These are phyloP conservation scores for Trichoderma semiorbis DNA, from an alignment of 2,329 filamentous ascomycete genomes.

Conservation along the genomic window DNA sequence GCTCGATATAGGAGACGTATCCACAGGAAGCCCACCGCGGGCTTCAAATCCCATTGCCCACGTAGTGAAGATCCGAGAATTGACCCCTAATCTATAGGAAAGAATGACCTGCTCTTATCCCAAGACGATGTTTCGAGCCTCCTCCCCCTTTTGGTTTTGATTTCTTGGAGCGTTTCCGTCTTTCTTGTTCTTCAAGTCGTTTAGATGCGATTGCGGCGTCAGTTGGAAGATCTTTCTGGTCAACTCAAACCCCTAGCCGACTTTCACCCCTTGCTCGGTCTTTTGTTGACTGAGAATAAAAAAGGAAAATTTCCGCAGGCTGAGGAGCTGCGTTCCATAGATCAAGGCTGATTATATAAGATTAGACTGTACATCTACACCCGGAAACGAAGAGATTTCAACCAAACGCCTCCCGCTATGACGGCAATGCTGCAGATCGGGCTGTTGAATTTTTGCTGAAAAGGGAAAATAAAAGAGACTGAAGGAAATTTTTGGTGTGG, in stretches of 20 bases:
- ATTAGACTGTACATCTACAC: slow-evolving; percentile 54
- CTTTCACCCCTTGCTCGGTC: slow-evolving; percentile 16
- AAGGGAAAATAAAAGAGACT: slow-evolving; percentile 28
- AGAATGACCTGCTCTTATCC: slow-evolving; percentile 25
- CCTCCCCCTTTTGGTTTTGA: not conserved
- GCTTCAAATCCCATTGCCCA: not conserved
- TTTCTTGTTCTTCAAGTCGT: slow-evolving; percentile 31
- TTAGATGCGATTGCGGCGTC: slow-evolving; percentile 32
- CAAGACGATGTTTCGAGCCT: not conserved
- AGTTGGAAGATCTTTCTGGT: slow-evolving; percentile 23
- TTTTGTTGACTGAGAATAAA: not conserved
- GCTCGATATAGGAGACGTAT: not conserved
- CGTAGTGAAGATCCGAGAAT: not conserved
- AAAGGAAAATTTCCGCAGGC: not conserved
- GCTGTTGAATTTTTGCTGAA: slow-evolving; percentile 32
- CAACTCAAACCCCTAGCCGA: slow-evolving; percentile 12
- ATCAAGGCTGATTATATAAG: slow-evolving; percentile 41
- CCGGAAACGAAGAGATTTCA: slow-evolving; percentile 43
- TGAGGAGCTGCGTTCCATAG: slow-evolving; percentile 16
- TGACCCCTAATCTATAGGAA: slow-evolving; percentile 21
- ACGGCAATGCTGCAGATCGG: slow-evolving; percentile 38
- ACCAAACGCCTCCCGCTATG: slow-evolving; percentile 58
- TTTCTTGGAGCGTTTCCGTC: slow-evolving; percentile 25
- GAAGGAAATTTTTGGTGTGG: slow-evolving; percentile 27
- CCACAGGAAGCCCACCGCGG: not conserved